A percentile compares a stretch with the other conserved stretches of the same genome.
Evolutionary conservation across 306 rosid genomes (phyloP).

Genomic region (Dalbergia oliveri): DNA sequence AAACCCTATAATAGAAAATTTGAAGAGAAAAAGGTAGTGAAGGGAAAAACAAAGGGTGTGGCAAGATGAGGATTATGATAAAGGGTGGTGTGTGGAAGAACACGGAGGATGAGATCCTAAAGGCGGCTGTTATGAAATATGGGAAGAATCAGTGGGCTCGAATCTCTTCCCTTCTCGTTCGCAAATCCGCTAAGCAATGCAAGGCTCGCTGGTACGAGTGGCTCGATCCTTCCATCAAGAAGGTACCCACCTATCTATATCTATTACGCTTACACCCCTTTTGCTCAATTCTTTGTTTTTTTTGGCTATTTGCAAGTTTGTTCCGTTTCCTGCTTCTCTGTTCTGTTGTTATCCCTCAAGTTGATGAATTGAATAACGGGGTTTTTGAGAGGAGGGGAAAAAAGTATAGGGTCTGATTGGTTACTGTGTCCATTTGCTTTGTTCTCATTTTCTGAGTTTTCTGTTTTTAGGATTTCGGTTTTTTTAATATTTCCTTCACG

Average conservation of each 20-base stretch:
- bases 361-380: neutral
- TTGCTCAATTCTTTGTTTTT: neutral
- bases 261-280: neutral
- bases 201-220: conserved; percentile 98
- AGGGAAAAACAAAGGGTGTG: conserved; percentile 12
- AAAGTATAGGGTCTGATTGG: neutral
- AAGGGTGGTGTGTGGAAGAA: conserved; percentile 97
- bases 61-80: conserved; percentile 95
- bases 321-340: neutral
- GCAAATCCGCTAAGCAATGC: conserved; percentile 95
- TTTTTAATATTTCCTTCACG: too few species aligned
- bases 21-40: neutral
- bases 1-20: too few species aligned
- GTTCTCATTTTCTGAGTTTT: too few species aligned
- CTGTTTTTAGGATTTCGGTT: too few species aligned
- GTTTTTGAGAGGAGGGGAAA: neutral
- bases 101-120: conserved; percentile 96
- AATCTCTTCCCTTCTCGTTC: conserved; percentile 88
- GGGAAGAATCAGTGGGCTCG: conserved; percentile 98
- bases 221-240: conserved; percentile 95
- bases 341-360: neutral
- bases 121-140: conserved; percentile 95
- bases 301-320: neutral
- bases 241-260: conserved; percentile 56
- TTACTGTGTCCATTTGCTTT: too few species aligned